Evolutionary conservation across 2,329 filamentous ascomycete genomes (phyloP), one percentile per base, ranked within the genome.

Genomic region (Zymoseptoria crescenta): DNA sequence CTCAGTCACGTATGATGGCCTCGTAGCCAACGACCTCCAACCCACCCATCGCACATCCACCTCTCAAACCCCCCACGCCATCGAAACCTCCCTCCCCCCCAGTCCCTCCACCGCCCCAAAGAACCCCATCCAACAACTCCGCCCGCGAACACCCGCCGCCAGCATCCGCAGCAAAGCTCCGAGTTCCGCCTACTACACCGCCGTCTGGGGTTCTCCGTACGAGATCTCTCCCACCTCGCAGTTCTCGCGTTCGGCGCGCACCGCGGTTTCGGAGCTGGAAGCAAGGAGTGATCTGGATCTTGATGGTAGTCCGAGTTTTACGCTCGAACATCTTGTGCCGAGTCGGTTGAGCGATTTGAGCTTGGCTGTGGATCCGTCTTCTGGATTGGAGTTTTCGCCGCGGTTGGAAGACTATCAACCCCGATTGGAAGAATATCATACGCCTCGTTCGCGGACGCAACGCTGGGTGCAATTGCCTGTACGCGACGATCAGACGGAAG

Each of bases 121-220:
- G n/a, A n/a, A 64, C n/a, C 61, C 64, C 19, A 4, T 27, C 20
- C 29, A 8, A 4, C 28, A 29, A 30, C 21, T 52, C 8, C 64
- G 63, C n/a, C 69, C 68, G 20, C 62, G 66, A n/a, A 70, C 69
- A 24, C 69, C 69, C 21, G 68, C 69, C 21, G 68, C 64, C 7
- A 69, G 65, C 57, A 55, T 62, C 5, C 58, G 62, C 48, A 68
- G 66, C 57, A 66, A 61, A 58, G 69, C 72, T 53, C 65, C 66
- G 56, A 64, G 63, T 49, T 72, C 70, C 2, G 69, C 70, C 19
- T 73, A 72, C 63, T 72, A 83, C 70, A 94, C 90, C 52, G 87
- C 91, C 54, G 92, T 87, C 72, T 96, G 92, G 91, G 92, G 92
- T 58, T 96, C 91, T 56, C 92, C 92, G 21, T 96, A 96, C 75